phyloP scores from a whole-genome alignment of 768 basidiomycete genomes.

The Boletus tylopilopsis region DNA sequence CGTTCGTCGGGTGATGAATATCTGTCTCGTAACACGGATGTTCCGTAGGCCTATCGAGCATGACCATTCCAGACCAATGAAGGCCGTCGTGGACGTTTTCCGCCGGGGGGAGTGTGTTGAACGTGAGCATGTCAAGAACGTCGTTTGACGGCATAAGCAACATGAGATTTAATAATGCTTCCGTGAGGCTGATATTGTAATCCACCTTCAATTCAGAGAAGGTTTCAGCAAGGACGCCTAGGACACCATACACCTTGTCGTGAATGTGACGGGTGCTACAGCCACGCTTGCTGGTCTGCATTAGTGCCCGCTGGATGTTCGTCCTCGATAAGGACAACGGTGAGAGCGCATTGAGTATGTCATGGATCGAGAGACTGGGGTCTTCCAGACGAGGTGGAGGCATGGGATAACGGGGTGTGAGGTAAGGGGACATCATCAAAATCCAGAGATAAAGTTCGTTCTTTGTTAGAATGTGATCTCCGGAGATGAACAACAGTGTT shows the following conservation, averaged over 20 bases:
- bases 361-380: constrained; percentile 2
- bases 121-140: constrained; percentile 13
- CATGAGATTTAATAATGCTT: constrained; percentile 6
- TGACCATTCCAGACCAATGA: constrained; percentile 13
- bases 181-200: background rate
- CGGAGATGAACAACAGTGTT: constrained; percentile 7
- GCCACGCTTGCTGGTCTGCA: constrained; percentile 8
- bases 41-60: constrained; percentile 2
- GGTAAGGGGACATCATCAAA: constrained; percentile 11
- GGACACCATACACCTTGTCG: constrained; percentile 11
- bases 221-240: constrained; percentile 1
- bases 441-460: constrained; percentile 7
- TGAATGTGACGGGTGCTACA: background rate
- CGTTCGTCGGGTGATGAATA: constrained; percentile 1
- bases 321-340: constrained; percentile 4
- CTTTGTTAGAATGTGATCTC: constrained; percentile 3
- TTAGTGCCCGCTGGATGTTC: constrained; percentile 5
- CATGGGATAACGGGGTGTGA: background rate
- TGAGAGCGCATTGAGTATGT: constrained; percentile 8
- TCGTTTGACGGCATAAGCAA: constrained; percentile 1
- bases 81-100: background rate
- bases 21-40: constrained; percentile 11
- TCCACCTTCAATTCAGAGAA: background rate
- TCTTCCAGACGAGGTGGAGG: background rate
- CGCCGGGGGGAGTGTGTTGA: constrained; percentile 4